A percentile compares a stretch with the other conserved stretches of the same genome.
Conservation (phyloP, 2,329 filamentous ascomycete genomes). For the Colletotrichum brevisporum region DNA sequence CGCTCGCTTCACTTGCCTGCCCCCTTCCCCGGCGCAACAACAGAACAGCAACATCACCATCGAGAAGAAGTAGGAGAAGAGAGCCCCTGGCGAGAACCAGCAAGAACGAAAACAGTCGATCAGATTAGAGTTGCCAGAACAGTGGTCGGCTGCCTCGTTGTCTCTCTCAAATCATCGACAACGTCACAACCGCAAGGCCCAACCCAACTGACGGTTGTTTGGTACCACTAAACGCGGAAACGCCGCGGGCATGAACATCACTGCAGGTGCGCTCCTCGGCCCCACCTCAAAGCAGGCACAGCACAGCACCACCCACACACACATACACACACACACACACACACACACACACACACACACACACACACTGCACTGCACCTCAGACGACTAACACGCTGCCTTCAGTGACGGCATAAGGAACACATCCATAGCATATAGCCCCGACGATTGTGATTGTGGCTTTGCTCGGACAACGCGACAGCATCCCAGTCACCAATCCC, state of each 20-base stretch:
- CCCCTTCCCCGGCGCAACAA: too few relatives aligned
- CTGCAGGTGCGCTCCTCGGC: constrained; percentile 38
- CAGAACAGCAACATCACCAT: too few relatives aligned
- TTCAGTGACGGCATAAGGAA: constrained; percentile 37
- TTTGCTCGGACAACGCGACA: constrained; percentile 39
- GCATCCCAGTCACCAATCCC: neutral
- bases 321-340: neutral
- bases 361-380: constrained; percentile 1
- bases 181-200: neutral
- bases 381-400: constrained; percentile 32
- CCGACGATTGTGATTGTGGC: constrained; percentile 22
- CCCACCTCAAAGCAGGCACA: constrained; percentile 36
- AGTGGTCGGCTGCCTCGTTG: constrained; percentile 6
- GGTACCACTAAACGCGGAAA: constrained; percentile 26
- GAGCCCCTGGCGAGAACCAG: too few relatives aligned
- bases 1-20: neutral
- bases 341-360: too few relatives aligned
- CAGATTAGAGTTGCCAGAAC: constrained; percentile 9
- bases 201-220: too few relatives aligned
- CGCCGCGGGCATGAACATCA: constrained; percentile 39
- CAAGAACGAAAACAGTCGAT: too few relatives aligned
- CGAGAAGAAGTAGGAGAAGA: too few relatives aligned
- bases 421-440: neutral
- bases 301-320: too few relatives aligned
- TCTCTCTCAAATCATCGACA: neutral